Evolutionary conservation across 1,139 yeast genomes (phyloP).

Genomic region (Geotrichum carabidarum): DNA sequence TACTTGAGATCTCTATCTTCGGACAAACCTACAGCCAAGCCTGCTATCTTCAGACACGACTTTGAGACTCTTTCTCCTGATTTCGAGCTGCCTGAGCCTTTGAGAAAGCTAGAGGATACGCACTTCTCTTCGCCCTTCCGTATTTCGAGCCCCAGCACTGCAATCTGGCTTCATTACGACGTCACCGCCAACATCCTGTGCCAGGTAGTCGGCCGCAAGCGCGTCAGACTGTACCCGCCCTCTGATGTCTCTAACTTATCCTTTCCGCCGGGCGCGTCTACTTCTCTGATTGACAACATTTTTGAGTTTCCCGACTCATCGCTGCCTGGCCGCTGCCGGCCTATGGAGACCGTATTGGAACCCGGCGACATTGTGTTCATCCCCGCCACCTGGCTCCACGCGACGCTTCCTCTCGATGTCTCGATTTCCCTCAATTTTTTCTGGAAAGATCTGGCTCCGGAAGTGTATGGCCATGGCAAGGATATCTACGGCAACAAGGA

Average conservation of each 20-base stretch:
- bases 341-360: constrained; percentile 34
- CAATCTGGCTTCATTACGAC: constrained; percentile 41
- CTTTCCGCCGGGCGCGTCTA: constrained; percentile 36
- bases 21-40: constrained; percentile 32
- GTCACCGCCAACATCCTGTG: constrained; percentile 39
- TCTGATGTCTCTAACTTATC: constrained; percentile 31
- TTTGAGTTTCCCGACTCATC: constrained; percentile 27
- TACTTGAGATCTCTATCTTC: constrained; percentile 35
- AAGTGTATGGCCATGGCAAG: constrained; percentile 33
- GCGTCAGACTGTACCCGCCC: constrained; percentile 38
- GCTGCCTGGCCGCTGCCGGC: constrained; percentile 27
- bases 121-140: constrained; percentile 38
- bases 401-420: constrained; percentile 34
- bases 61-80: constrained; percentile 34
- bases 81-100: constrained; percentile 32
- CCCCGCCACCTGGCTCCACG: constrained; percentile 41
- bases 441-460: constrained; percentile 35
- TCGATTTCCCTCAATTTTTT: constrained; percentile 37
- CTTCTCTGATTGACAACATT: constrained; percentile 35
- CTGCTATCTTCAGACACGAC: constrained; percentile 33
- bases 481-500: constrained; percentile 40
- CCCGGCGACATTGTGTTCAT: constrained; percentile 40
- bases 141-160: constrained; percentile 35
- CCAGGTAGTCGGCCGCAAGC: constrained; percentile 36
- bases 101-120: constrained; percentile 21